phyloP scores from a whole-genome alignment of 2,329 filamentous ascomycete genomes.

The Alternaria gansuensis region DNA sequence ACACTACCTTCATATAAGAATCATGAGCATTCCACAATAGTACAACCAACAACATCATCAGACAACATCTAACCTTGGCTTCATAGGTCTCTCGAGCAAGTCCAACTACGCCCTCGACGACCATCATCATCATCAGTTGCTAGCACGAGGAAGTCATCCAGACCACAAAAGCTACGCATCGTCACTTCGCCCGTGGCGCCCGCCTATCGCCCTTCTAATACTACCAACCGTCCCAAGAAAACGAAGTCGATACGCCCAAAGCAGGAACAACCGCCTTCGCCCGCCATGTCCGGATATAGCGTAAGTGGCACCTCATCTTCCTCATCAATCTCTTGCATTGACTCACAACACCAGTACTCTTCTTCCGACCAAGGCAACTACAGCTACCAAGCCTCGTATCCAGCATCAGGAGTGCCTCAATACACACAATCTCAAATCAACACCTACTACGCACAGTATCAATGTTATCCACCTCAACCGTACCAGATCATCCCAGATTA shows the following conservation, averaged over 20 bases:
- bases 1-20: conserved; percentile 22
- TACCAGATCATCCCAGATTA: conserved; percentile 41
- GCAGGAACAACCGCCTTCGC: conserved; percentile 30
- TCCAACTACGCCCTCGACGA: conserved; percentile 11
- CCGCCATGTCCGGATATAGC: conserved; percentile 39
- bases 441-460: conserved; percentile 43
- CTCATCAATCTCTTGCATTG: not conserved
- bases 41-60: conserved; percentile 3
- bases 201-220: conserved; percentile 28
- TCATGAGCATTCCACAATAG: conserved; percentile 7
- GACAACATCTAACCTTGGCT: conserved; percentile 11
- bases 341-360: conserved; percentile 30
- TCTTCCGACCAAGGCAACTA: conserved; percentile 33
- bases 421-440: conserved; percentile 47
- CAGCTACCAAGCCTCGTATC: conserved; percentile 28
- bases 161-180: conserved; percentile 22
- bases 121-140: not conserved
- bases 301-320: conserved; percentile 20
- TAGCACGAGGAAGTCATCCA: conserved; percentile 13
- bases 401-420: conserved; percentile 31
- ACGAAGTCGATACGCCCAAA: conserved; percentile 26
- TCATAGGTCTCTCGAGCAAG: conserved; percentile 20
- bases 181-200: conserved; percentile 22
- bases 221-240: conserved; percentile 17
- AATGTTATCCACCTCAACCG: conserved; percentile 42